These are phyloP conservation scores for Sanghuangporus sanghuang DNA, from an alignment of 1,284 basidiomycete genomes.

Conservation along the genomic window DNA sequence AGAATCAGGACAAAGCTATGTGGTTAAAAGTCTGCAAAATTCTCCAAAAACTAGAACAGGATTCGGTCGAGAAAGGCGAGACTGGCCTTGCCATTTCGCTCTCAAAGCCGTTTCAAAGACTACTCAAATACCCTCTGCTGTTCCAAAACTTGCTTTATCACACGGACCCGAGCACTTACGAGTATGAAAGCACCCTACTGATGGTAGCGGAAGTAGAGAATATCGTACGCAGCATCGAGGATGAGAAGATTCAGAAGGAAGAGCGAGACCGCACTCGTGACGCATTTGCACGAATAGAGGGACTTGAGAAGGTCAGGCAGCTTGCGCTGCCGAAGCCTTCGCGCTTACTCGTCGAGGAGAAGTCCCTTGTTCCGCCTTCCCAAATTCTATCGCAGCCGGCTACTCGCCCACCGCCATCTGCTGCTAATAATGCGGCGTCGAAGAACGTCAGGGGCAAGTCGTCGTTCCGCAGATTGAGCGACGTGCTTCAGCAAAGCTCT, in stretches of 20 bases:
- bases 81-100: conserved; percentile 90
- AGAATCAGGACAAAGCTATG: conserved; percentile 73
- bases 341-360: conserved; percentile 83
- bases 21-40: conserved; percentile 71
- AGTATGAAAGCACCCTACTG: conserved; percentile 92
- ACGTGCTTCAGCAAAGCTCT: conserved; percentile 50
- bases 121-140: conserved; percentile 94
- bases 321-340: conserved; percentile 87
- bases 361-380: conserved; percentile 39
- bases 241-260: conserved; percentile 95
- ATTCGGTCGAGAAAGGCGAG: conserved; percentile 82
- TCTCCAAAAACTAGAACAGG: conserved; percentile 72
- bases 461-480: conserved; percentile 81
- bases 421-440: conserved; percentile 37
- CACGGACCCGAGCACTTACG: conserved; percentile 94
- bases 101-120: conserved; percentile 94
- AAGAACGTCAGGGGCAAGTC: conserved; percentile 64
- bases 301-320: conserved; percentile 83
- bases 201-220: conserved; percentile 97
- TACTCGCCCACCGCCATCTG: conserved; percentile 48
- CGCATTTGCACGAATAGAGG: conserved; percentile 93
- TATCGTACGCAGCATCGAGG: conserved; percentile 94
- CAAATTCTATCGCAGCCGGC: conserved; percentile 31
- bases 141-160: conserved; percentile 97
- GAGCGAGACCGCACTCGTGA: conserved; percentile 93